phyloP scores from a whole-genome alignment of 2,329 filamentous ascomycete species.

The Neodidymelliopsis sp. region DNA sequence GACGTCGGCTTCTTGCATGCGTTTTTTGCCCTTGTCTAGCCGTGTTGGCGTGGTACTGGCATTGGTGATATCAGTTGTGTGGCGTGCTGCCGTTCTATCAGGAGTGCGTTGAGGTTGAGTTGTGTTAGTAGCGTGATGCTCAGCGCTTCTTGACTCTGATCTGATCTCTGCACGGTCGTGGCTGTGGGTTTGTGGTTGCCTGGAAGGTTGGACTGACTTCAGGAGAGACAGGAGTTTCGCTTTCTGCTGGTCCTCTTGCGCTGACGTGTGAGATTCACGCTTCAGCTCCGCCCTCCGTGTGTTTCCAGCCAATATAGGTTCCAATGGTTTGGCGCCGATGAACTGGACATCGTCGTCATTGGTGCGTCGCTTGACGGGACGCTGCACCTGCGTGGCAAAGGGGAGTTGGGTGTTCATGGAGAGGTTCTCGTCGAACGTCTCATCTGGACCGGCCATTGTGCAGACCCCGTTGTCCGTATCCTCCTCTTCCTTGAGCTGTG shows the following conservation, averaged over 20 bases:
- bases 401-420: slow-evolving; percentile 27
- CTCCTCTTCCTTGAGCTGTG: slow-evolving; percentile 3
- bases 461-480: neutral
- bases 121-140: neutral
- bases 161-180: neutral
- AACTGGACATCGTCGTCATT: slow-evolving; percentile 15
- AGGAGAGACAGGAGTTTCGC: neutral
- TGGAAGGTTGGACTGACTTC: neutral
- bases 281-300: slow-evolving; percentile 24
- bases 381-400: slow-evolving; percentile 32
- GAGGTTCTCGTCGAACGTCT: neutral
- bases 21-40: slow-evolving; percentile 6
- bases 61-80: neutral
- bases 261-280: slow-evolving; percentile 4
- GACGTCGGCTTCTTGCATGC: slow-evolving; percentile 1
- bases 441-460: slow-evolving; percentile 17
- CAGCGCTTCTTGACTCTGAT: neutral
- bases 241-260: neutral
- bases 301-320: slow-evolving; percentile 33
- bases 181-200: neutral
- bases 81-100: neutral
- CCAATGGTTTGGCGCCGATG: slow-evolving; percentile 23
- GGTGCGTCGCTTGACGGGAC: slow-evolving; percentile 6
- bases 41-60: neutral
- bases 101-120: neutral